A percentile compares a stretch with the other conserved stretches of the same genome.
phyloP scores from a whole-genome alignment of 805 yeast species.

The Starmerella floris region DNA sequence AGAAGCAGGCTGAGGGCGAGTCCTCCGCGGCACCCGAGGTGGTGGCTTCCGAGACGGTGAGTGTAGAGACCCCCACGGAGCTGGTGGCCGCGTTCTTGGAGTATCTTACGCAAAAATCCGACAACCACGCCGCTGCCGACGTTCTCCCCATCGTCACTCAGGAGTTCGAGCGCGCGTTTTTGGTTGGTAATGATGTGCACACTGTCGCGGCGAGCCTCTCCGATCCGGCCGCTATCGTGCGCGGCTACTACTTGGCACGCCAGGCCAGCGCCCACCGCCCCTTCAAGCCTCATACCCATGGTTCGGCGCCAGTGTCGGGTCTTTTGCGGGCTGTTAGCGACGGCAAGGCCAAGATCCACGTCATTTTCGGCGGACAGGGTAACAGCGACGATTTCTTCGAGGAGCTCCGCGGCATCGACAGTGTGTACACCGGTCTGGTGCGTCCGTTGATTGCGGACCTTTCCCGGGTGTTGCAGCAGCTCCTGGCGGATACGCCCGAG shows the following conservation, averaged over 20 bases:
- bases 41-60: conserved; percentile 38
- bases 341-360: conserved; percentile 50
- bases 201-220: conserved; percentile 65
- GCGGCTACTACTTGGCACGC: conserved; percentile 60
- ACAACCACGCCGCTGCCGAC: conserved; percentile 33
- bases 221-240: conserved; percentile 63
- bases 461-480: conserved; percentile 51
- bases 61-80: conserved; percentile 46
- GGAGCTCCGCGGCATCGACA: conserved; percentile 77
- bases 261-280: conserved; percentile 36
- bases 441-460: conserved; percentile 57
- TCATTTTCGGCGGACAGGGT: conserved; percentile 98
- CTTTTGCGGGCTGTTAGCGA: conserved; percentile 51
- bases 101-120: conserved; percentile 24
- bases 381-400: conserved; percentile 95
- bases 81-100: conserved; percentile 75
- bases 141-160: conserved; percentile 55
- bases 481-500: conserved; percentile 59
- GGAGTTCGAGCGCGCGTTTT: conserved; percentile 75
- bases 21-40: conserved; percentile 48
- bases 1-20: conserved; percentile 11
- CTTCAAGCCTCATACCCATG: conserved; percentile 31
- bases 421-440: conserved; percentile 61
- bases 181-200: conserved; percentile 72
- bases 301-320: conserved; percentile 33